Conservation (phyloP, 83 land plant species). For the Isoetes engelmannii region DNA sequence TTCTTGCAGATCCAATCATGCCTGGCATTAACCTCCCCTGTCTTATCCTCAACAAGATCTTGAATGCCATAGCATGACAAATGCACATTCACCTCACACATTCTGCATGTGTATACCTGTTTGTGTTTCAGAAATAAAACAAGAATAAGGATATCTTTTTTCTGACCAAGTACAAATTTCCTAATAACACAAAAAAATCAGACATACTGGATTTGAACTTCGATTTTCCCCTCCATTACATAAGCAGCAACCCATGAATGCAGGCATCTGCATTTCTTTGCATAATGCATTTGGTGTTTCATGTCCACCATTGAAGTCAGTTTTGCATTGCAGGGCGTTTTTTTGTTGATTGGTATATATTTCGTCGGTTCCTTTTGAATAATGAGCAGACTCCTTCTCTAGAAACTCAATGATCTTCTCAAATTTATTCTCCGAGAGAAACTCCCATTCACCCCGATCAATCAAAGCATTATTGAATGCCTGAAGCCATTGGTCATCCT, state of each 20-base stretch:
- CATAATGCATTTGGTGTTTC: neutral
- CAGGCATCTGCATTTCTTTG: neutral
- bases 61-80: slow-evolving; percentile 36
- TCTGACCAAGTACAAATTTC: neutral
- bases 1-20: slow-evolving; percentile 28
- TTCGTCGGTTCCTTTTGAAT: neutral
- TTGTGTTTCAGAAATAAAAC: neutral
- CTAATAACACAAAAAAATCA: neutral
- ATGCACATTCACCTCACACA: slow-evolving; percentile 30
- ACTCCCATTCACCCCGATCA: neutral
- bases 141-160: neutral
- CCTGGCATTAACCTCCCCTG: slow-evolving; percentile 5
- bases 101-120: slow-evolving; percentile 31
- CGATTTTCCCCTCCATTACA: slow-evolving; percentile 35
- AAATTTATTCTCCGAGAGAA: slow-evolving; percentile 25
- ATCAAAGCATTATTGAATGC: slow-evolving; percentile 9
- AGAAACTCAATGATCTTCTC: slow-evolving; percentile 30
- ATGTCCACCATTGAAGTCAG: slow-evolving; percentile 2
- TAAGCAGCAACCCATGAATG: slow-evolving; percentile 25
- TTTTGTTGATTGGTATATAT: slow-evolving; percentile 1
- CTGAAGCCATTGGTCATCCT: slow-evolving; percentile 29
- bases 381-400: slow-evolving; percentile 21
- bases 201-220: slow-evolving; percentile 19
- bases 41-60: slow-evolving; percentile 1
- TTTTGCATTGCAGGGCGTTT: neutral